These are phyloP conservation scores for Hericium coralloides DNA, from an alignment of 768 basidiomycete species.

Conservation along the genomic window DNA sequence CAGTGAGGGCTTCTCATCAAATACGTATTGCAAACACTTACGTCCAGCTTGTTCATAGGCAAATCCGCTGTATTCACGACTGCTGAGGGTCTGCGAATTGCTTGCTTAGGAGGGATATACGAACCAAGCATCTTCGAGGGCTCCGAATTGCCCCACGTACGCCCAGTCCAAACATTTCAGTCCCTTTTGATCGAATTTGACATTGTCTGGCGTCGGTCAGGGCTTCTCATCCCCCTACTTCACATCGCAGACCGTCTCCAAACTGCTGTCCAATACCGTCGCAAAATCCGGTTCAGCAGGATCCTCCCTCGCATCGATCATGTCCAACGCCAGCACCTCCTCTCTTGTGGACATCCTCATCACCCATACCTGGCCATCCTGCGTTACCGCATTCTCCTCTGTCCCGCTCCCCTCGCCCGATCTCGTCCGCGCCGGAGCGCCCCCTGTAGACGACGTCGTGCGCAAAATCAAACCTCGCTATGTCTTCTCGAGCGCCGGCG, in stretches of 20 bases:
- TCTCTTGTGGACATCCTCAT: conserved; percentile 75
- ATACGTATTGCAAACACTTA: neutral
- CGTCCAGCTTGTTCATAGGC: conserved; percentile 32
- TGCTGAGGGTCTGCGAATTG: conserved; percentile 73
- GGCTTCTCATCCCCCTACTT: conserved; percentile 75
- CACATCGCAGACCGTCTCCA: conserved; percentile 58
- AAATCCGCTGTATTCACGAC: conserved; percentile 80
- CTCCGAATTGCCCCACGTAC: conserved; percentile 56
- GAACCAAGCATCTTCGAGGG: conserved; percentile 50
- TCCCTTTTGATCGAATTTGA: neutral
- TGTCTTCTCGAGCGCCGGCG: conserved; percentile 60
- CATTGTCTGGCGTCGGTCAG: conserved; percentile 23
- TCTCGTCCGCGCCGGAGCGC: conserved; percentile 35
- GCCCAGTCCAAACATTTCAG: conserved; percentile 15
- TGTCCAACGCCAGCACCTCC: conserved; percentile 48
- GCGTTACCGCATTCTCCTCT: conserved; percentile 53
- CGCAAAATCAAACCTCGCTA: conserved; percentile 76
- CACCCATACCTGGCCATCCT: conserved; percentile 66
- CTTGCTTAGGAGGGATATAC: conserved; percentile 75
- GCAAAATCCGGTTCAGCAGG: conserved; percentile 39
- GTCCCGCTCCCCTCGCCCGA: conserved; percentile 36
- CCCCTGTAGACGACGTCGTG: conserved; percentile 55
- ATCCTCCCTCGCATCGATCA: conserved; percentile 59
- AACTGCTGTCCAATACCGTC: conserved; percentile 62
- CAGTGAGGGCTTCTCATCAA: conserved; percentile 42